Base-by-base conservation (phyloP, 306 rosid genomes). In the Arachis hypogaea region DNA sequence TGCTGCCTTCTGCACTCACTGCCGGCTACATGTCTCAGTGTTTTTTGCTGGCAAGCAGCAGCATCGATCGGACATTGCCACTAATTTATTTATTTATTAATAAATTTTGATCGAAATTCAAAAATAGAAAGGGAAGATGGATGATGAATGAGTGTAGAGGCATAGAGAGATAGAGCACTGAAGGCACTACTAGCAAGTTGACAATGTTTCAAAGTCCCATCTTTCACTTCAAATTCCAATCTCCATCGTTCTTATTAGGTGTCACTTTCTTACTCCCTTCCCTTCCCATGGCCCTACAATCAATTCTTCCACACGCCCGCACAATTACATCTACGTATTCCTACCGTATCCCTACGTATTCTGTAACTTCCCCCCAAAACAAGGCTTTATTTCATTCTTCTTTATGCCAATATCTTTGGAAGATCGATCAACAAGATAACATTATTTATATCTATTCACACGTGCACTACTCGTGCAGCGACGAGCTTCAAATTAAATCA, bases 121-220 rank as follows among this genome's bases (percentile, higher is more conserved):
- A 22, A 22, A 22, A 22, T 22, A 1, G 28, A 22, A 22, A 22
- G 28, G 28, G 28, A 22, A 22, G 28, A 22, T 22, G 28, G 28
- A 22, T 22, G 28, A 22, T 22, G 28, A 22, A 22, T 22, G 28
- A 22, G 28, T 22, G 28, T 22, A 22, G 28, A 22, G 28, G 28
- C 28, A 22, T 22, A 22, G 28, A 22, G 28, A 22, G 28, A 22
- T 22, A 22, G 28, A 22, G 28, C 28, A 22, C 28, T 22, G 28
- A 22, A 63, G 54, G 46, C 78, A 64, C 82, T 65, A 78, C 28
- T 22, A 22, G 28, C 28, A 22, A 22, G 56, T 78, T 71, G 73
- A 78, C 82, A 78, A 78, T 38, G 45, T 56, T 72, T 49, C 69
- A 10, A 47, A 72, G 78, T 78, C 78, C 60, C 78, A 65, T 78